phyloP scores from a whole-genome alignment of 2,329 filamentous ascomycete species.

The Fusarium mexicanum region DNA sequence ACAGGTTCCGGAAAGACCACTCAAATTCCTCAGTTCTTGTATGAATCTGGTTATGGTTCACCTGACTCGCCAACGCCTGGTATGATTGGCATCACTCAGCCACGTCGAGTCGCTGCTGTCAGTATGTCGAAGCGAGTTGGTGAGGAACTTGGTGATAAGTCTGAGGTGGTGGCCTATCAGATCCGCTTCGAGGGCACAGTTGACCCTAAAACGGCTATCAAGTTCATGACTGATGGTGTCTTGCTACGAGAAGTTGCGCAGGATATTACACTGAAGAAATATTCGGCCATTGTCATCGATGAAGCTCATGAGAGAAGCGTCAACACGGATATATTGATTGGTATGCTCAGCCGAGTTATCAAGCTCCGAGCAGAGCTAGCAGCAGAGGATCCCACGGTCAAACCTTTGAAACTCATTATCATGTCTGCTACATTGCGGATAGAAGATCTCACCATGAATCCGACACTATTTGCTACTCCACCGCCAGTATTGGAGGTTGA shows the following conservation, averaged over 20 bases:
- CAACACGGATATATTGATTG: constrained; percentile 98
- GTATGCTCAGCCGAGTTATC: constrained; percentile 93
- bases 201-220: constrained; percentile 83
- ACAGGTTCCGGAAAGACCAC: constrained; percentile 99
- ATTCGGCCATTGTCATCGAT: constrained; percentile 93
- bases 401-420: constrained; percentile 91
- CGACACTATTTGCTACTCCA: constrained; percentile 77
- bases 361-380: constrained; percentile 81
- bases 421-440: constrained; percentile 97
- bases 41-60: constrained; percentile 90
- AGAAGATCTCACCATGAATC: constrained; percentile 88
- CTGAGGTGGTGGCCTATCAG: constrained; percentile 86
- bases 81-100: constrained; percentile 95
- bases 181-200: constrained; percentile 94
- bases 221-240: constrained; percentile 99
- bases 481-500: constrained; percentile 91
- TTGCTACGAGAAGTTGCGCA: constrained; percentile 89
- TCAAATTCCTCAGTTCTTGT: constrained; percentile 95
- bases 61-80: constrained; percentile 82
- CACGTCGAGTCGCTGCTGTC: constrained; percentile 91
- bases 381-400: constrained; percentile 73
- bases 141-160: constrained; percentile 82
- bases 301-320: constrained; percentile 97
- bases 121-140: constrained; percentile 95
- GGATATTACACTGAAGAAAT: constrained; percentile 87